Evolutionary conservation across 495 filamentous ascomycete species (phyloP).

Genomic region (Neurospora terricola): DNA sequence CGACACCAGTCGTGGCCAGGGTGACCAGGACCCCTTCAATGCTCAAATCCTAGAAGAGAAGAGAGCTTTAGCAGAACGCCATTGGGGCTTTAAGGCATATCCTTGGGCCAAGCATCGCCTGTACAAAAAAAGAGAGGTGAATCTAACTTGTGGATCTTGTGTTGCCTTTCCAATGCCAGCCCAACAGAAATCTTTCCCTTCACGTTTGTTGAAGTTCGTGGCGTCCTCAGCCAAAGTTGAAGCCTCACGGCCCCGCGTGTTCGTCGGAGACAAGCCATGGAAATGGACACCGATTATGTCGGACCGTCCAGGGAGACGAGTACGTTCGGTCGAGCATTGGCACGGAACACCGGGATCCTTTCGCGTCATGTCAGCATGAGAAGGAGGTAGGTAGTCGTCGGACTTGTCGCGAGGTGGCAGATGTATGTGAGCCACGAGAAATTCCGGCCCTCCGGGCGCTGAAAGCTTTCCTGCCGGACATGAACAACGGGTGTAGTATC

Average conservation of each 20-base stretch:
- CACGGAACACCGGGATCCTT: background rate
- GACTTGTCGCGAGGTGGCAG: background rate
- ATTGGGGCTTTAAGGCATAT: background rate
- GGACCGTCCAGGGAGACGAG: background rate
- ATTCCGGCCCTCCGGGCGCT: rapidly evolving
- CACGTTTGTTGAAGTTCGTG: background rate
- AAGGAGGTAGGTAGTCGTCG: background rate
- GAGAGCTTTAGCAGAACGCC: background rate
- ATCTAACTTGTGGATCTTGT: background rate
- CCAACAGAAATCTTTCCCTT: background rate
- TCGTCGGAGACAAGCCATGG: background rate
- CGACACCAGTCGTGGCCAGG: background rate
- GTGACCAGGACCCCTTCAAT: background rate
- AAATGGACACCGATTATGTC: background rate
- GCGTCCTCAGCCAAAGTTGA: background rate
- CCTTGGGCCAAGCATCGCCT: background rate
- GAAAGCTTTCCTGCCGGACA: background rate
- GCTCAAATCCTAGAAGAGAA: background rate
- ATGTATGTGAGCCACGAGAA: background rate
- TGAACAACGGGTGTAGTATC: background rate
- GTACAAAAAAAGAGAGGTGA: background rate
- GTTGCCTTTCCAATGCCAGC: background rate
- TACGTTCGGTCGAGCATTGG: background rate
- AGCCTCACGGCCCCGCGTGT: background rate
- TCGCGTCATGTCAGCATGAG: background rate